A percentile compares a stretch with the other conserved stretches of the same genome.
Conservation (phyloP, 345 rosid genomes). For the Triadica sebifera region DNA sequence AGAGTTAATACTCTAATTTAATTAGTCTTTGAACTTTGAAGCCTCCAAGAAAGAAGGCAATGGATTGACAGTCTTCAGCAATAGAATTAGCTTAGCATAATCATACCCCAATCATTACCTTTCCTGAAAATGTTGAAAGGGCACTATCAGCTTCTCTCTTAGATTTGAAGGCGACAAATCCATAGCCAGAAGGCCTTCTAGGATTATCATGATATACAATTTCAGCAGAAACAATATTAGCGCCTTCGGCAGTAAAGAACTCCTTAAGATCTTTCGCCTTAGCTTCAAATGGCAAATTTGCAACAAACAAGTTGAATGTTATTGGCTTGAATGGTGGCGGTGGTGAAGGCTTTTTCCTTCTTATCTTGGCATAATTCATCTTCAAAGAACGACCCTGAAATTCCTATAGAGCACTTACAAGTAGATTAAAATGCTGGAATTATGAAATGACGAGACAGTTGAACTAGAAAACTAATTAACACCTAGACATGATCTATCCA, state of each 20-base stretch:
- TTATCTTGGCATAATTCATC: constrained; percentile 58
- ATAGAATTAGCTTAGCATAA: constrained; percentile 12
- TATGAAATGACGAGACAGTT: not conserved
- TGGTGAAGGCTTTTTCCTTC: constrained; percentile 48
- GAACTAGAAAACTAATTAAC: not conserved
- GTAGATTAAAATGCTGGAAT: not conserved
- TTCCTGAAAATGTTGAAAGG: constrained; percentile 53
- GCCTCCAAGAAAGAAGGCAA: not conserved
- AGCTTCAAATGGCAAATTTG: constrained; percentile 68
- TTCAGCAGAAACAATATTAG: constrained; percentile 56
- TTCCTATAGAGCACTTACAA: constrained; percentile 41
- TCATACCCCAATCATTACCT: constrained; percentile 42
- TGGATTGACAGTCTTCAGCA: not conserved
- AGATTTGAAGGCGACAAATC: constrained; percentile 75
- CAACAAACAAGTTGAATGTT: constrained; percentile 66
- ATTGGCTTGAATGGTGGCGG: constrained; percentile 38
- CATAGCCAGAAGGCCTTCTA: constrained; percentile 72
- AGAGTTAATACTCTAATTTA: constrained; percentile 2
- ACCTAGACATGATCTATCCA: not conserved
- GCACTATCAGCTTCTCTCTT: constrained; percentile 73
- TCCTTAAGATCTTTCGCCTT: constrained; percentile 65
- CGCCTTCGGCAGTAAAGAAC: constrained; percentile 54
- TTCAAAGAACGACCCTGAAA: constrained; percentile 63
- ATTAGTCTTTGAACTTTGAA: not conserved
- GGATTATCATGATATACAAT: constrained; percentile 70